These are phyloP conservation scores for Umbelopsis ramanniana DNA, from an alignment of 192 early-diverging fungal genomes.

Conservation along the genomic window DNA sequence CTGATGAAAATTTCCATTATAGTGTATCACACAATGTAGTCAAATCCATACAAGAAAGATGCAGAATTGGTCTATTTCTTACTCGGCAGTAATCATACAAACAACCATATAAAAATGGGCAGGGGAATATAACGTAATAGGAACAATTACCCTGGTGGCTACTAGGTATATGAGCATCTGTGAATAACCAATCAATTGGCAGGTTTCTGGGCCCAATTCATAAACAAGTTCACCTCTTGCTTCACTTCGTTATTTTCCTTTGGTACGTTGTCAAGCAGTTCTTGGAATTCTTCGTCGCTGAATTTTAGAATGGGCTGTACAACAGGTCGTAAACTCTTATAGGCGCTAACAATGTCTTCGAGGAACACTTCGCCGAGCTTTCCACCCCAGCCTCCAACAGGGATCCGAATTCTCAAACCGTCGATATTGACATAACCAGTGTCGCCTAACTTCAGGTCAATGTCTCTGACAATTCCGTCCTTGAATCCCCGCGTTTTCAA, in stretches of 20 bases:
- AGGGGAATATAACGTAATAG: not conserved
- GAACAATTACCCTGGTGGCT: too few species aligned
- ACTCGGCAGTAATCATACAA: not conserved
- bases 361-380: not conserved
- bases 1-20: too few species aligned
- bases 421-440: not conserved
- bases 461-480: not conserved
- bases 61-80: too few species aligned
- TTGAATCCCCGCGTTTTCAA: not conserved
- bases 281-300: not conserved
- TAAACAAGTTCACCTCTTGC: not conserved
- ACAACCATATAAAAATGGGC: not conserved
- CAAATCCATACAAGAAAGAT: too few species aligned
- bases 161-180: too few species aligned
- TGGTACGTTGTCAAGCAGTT: not conserved
- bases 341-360: not conserved
- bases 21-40: too few species aligned
- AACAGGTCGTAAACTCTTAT: not conserved
- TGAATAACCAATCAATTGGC: not conserved
- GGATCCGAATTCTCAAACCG: not conserved
- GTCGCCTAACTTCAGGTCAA: not conserved
- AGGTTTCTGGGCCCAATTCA: not conserved
- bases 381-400: not conserved
- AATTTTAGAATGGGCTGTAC: not conserved
- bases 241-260: not conserved